Percentiles rank a stretch among this genome's conserved stretches.
phyloP scores from a whole-genome alignment of 2,329 filamentous ascomycete species.

The Aureobasidium subglaciale region DNA sequence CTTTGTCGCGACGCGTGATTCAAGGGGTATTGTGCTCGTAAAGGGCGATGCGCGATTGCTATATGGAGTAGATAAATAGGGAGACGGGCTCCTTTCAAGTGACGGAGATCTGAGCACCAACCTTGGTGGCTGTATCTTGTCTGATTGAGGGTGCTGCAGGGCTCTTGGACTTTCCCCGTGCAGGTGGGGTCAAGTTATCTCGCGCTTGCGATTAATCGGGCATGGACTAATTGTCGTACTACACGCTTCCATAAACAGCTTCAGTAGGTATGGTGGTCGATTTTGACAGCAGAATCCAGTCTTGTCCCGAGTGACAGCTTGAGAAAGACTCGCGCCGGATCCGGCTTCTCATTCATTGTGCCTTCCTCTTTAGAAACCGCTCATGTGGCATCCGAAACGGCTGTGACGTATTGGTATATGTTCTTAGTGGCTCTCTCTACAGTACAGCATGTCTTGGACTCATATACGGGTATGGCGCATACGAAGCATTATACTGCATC shows the following conservation, averaged over 20 bases:
- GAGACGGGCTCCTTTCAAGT: neutral
- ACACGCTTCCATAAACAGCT: neutral
- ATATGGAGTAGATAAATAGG: neutral
- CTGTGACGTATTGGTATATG: neutral
- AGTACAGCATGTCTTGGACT: slow-evolving; percentile 3
- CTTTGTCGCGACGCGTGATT: neutral
- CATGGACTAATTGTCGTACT: neutral
- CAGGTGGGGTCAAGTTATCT: neutral
- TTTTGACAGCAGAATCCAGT: neutral
- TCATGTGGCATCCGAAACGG: slow-evolving; percentile 2
- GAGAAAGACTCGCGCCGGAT: neutral
- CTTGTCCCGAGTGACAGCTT: neutral
- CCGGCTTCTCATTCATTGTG: no score
- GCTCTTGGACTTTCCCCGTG: neutral
- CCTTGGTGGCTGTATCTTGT: neutral
- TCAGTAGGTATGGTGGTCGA: neutral
- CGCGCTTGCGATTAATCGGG: neutral
- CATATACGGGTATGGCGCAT: neutral
- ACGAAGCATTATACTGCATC: neutral
- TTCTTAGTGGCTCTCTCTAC: neutral
- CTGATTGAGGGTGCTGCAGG: slow-evolving; percentile 1
- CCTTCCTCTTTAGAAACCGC: no score
- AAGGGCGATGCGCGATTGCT: no score
- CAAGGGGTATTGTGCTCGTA: neutral
- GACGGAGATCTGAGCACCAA: neutral